phyloP scores from a whole-genome alignment of 2,329 filamentous ascomycete genomes.

The Aspergillus transmontanensis region DNA sequence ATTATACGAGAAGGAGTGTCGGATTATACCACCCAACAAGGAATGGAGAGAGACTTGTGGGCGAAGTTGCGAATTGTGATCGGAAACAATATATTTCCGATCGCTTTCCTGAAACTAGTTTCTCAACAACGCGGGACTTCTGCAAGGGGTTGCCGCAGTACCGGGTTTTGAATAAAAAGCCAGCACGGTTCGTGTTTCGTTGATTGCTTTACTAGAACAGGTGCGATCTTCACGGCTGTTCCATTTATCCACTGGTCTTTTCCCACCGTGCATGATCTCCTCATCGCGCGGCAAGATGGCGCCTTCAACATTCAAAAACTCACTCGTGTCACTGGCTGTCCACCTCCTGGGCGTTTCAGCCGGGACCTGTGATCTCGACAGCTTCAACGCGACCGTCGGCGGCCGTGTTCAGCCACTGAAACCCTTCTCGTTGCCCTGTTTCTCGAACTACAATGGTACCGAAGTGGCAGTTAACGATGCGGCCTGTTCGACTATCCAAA shows the following conservation, averaged over 20 bases:
- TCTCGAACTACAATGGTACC: slow-evolving; percentile 17
- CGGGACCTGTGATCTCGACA: slow-evolving; percentile 1
- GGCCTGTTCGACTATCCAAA: slow-evolving; percentile 12
- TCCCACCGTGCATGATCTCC: slow-evolving; percentile 5
- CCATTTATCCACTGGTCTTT: background rate
- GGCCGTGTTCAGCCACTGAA: slow-evolving; percentile 14
- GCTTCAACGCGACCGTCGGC: slow-evolving; percentile 12
- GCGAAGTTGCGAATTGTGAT: background rate
- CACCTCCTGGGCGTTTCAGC: slow-evolving; percentile 7
- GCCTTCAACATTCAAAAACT: slow-evolving; percentile 8
- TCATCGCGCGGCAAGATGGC: slow-evolving; percentile 10
- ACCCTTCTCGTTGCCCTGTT: slow-evolving; percentile 17
- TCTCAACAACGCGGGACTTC: background rate
- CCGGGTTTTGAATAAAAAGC: background rate
- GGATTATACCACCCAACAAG: background rate
- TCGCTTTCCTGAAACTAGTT: background rate
- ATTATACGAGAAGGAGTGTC: background rate
- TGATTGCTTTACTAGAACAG: background rate
- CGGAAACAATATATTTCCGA: background rate
- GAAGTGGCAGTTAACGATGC: slow-evolving; percentile 7
- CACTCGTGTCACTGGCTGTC: slow-evolving; percentile 1
- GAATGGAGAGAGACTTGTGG: background rate
- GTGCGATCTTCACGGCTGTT: slow-evolving; percentile 7
- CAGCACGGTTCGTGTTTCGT: background rate
- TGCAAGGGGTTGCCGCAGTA: background rate